Base-by-base conservation (phyloP, 495 filamentous ascomycete species). In the Tuber aestivum region DNA sequence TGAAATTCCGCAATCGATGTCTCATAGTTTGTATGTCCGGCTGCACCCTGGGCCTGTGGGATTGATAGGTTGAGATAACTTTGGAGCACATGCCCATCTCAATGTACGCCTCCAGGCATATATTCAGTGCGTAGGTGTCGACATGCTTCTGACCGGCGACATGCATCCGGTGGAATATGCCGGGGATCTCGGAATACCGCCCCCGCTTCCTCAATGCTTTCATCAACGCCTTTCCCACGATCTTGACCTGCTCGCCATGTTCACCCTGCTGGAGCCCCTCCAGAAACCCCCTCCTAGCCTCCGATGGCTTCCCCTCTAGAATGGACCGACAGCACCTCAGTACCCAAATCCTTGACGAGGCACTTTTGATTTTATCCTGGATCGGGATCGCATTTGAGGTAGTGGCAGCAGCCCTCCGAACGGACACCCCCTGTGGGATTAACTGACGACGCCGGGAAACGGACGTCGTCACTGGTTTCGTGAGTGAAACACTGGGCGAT, bases 51-150 rank as follows among this genome's bases (percentile, higher is more conserved):
- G 41, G 37, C 37, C 44, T 71, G 69, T 78, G 78, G 56, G 73
- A 65, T 21, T 72, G 78, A 27, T 78, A 82, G 9, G 73, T 77
- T 35, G 45, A 68, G 41, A 78, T 70, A 65, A 82, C 65, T 50
- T 76, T 79, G 14, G 35, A 20, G 41, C 72, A 74, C n/a, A 77
- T 72, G 70, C 78, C 70, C 41, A 75, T 78, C 44, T 74, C 78
- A 61, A 82, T 68, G 40, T 81, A 81, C 35, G 80, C 76, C 71
- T 82, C 79, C 48, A 82, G 38, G 41, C 78, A 74, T 27, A 82
- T 69, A 42, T 82, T 82, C 45, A 82, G 50, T 27, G 76, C 76
- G 38, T 61, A 6, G 21, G 79, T 78, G 72, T 76, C 74, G 71
- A 82, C 56, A 41, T 70, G 71, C 23, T 41, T 70, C 71, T 71